Conservation (phyloP, 2,329 filamentous ascomycete species). For the Aspergillus thermomutatus region DNA sequence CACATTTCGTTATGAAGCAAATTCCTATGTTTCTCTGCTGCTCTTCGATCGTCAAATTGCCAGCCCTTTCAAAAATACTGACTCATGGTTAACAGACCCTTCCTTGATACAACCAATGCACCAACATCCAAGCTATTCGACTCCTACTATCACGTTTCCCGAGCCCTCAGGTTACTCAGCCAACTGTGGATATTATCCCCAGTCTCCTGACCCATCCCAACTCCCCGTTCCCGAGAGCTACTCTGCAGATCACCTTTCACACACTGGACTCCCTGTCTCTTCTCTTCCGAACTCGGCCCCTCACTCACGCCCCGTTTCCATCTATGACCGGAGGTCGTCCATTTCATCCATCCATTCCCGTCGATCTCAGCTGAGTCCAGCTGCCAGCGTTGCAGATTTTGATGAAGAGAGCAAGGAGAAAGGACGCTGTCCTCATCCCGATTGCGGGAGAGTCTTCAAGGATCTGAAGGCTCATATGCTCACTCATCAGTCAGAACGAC, state of each 20-base stretch:
- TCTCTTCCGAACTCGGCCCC: constrained; percentile 62
- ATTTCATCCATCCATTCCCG: constrained; percentile 68
- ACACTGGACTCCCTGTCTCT: constrained; percentile 23
- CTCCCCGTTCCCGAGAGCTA: constrained; percentile 28
- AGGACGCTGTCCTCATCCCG: constrained; percentile 73
- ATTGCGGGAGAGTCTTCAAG: constrained; percentile 84
- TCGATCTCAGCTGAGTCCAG: constrained; percentile 57
- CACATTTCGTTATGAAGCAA: background rate
- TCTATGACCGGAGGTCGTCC: constrained; percentile 61
- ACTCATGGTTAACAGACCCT: constrained; percentile 46
- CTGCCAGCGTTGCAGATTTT: constrained; percentile 59
- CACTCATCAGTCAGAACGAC: constrained; percentile 85
- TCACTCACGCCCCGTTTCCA: constrained; percentile 50
- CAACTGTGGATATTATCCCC: constrained; percentile 26
- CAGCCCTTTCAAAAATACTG: background rate
- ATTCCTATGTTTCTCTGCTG: background rate
- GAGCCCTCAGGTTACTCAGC: constrained; percentile 31
- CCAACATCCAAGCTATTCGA: constrained; percentile 25
- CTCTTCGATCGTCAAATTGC: background rate
- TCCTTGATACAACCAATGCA: constrained; percentile 55
- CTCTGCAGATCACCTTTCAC: constrained; percentile 23
- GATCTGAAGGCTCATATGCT: constrained; percentile 92
- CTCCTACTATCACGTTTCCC: constrained; percentile 30
- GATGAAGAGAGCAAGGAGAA: constrained; percentile 62
- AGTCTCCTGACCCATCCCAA: constrained; percentile 37